Base-by-base conservation (phyloP, 768 basidiomycete genomes). In the Phylloporus arenicola region DNA sequence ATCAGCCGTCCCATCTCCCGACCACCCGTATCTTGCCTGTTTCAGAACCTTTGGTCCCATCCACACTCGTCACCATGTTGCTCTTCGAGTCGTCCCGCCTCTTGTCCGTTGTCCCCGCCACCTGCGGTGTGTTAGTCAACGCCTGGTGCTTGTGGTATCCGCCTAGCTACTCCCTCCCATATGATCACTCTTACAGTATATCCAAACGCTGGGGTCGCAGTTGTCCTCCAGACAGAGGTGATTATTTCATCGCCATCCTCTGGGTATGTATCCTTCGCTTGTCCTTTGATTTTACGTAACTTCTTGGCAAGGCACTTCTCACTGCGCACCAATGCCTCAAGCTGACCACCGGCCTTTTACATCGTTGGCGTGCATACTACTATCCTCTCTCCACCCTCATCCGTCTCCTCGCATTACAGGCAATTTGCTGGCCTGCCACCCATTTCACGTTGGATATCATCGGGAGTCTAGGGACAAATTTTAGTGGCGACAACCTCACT, bases 391-490 rank as follows among this genome's bases (percentile, higher is more conserved):
- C 94, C 4, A 91, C 93, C 2, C 80, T 97, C 54, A 88, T 96
- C 60, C 86, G 95, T 14, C 82, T 97, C 4, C 77, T 97, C 48
- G 94, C 91, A 0, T 75, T 98, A 0, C 95, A 97, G 64, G 89
- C 90, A 16, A 93, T 98, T 52, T 97, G 94, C 70, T 97, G 93
- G 93, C 91, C 92, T 2, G 85, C 90, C 4, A 96, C 93, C 5
- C 88, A 91, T 57, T 68, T 91, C 34, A 94, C 91, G 1, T 81
- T 95, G 29, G 78, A 75, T 47, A 70, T 92, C 44, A 75, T 97
- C 40, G 83, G 84, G 27, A 57, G 53, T 19, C 51, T 68, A 2
- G 66, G 68, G 6, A 20, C 62, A 0, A 57, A 65, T 31, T 42
- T 42, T 29, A 42, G 16, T 17, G 25, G n/a, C 8, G 42, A 27